A percentile compares a stretch with the other conserved stretches of the same genome.
Conservation (phyloP, 768 basidiomycete species). For the Agrocybe pediades region DNA sequence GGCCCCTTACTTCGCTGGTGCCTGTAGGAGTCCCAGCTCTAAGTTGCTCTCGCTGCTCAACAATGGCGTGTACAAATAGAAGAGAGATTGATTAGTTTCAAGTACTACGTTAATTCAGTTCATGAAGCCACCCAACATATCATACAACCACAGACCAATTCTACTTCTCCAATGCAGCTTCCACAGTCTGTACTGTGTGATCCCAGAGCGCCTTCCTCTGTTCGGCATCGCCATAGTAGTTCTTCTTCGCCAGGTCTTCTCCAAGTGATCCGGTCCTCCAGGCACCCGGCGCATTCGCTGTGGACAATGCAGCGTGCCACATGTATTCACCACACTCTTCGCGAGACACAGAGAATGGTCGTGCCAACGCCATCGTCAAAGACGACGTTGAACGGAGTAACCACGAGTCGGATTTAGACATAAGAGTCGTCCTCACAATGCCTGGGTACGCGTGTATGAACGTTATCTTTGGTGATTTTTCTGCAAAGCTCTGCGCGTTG, state of each 20-base stretch:
- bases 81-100: too few species aligned
- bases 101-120: too few species aligned
- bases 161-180: conserved; percentile 5
- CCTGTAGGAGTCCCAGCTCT: too few species aligned
- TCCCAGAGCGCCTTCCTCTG: conserved; percentile 40
- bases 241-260: conserved; percentile 36
- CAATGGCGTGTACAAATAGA: too few species aligned
- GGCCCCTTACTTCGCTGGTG: too few species aligned
- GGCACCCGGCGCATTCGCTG: conserved; percentile 25
- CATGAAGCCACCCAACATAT: too few species aligned
- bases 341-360: conserved; percentile 24
- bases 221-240: conserved; percentile 36
- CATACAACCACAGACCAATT: too few species aligned
- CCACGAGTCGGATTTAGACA: conserved; percentile 26
- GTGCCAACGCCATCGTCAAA: conserved; percentile 20
- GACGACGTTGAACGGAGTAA: conserved; percentile 21
- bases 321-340: conserved; percentile 39
- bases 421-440: conserved; percentile 34
- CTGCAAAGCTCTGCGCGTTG: conserved; percentile 30
- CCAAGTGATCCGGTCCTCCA: conserved; percentile 34
- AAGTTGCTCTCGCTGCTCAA: too few species aligned
- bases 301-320: conserved; percentile 33
- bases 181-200: conserved; percentile 22
- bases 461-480: conserved; percentile 29
- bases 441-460: conserved; percentile 43